A percentile compares a stretch with the other conserved stretches of the same genome.
Evolutionary conservation across 2,329 filamentous ascomycete genomes (phyloP).

Genomic region (Aspergillus piperis): DNA sequence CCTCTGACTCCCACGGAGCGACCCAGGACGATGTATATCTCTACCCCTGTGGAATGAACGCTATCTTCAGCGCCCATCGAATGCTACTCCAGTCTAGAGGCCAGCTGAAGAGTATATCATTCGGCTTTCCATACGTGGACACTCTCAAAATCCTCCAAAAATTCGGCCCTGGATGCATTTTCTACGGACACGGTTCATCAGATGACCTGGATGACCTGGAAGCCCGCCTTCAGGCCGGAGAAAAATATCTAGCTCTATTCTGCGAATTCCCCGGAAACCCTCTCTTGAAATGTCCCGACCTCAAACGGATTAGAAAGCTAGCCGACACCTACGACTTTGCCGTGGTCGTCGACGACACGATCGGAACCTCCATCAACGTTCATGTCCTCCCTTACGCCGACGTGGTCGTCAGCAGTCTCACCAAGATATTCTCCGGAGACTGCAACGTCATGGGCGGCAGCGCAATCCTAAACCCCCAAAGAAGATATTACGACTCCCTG

Average conservation of each 20-base stretch:
- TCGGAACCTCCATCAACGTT: neutral
- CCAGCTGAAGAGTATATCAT: neutral
- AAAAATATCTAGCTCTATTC: slow-evolving; percentile 1
- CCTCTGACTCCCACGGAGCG: neutral
- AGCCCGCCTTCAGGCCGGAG: neutral
- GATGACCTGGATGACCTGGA: slow-evolving; percentile 2
- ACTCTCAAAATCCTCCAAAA: neutral
- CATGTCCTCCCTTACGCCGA: slow-evolving; percentile 3
- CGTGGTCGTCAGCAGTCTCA: slow-evolving; percentile 2
- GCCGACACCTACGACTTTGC: neutral
- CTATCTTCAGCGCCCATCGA: neutral
- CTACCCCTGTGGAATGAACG: neutral
- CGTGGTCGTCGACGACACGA: slow-evolving; percentile 6
- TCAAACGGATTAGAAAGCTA: neutral
- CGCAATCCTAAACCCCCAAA: neutral
- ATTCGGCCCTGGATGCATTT: neutral
- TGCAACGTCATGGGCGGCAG: slow-evolving; percentile 10
- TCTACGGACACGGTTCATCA: slow-evolving; percentile 1
- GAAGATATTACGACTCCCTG: neutral
- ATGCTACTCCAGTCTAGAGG: neutral
- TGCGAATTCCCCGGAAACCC: slow-evolving; percentile 6
- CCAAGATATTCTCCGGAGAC: slow-evolving; percentile 7
- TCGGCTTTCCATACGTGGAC: neutral
- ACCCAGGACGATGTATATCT: neutral
- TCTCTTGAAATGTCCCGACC: neutral